Evolutionary conservation across 2,329 filamentous ascomycete species (phyloP), one percentile per base, ranked within the genome.

Genomic region (Fusarium graminum): DNA sequence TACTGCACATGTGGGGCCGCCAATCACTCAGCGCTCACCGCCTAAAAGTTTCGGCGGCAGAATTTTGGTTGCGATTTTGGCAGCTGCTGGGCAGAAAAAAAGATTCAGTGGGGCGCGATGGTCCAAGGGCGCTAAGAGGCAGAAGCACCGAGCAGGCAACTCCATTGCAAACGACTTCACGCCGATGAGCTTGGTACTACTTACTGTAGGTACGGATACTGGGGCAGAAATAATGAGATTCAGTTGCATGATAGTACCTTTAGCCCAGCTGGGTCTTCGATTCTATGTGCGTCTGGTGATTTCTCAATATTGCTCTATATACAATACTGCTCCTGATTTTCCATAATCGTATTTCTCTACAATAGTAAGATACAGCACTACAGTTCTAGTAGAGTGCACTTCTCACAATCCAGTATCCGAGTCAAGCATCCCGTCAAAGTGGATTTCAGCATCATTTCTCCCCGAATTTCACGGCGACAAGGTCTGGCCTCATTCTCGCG

Each of bases 21-120:
- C 12, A 22, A 69, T 70, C 70, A 70, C 46, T 55, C 42, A 1
- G 2, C 2, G 25, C 28, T 75, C 65, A 78, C 79, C 77, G 78
- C 77, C 74, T 74, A 77, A 78, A 76, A 74, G 68, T 74, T 73
- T 17, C 28, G 16, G 30, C 7, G 69, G 71, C 74, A 74, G 71
- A 75, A 71, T 63, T 28, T 3, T 36, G 6, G 34, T 16, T 36
- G 34, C 34, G 28, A 29, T 29, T 16, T n/a, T n/a, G n/a, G 16
- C 6, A 61, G 55, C 59, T 26, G 41, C 19, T 36, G 40, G 52
- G 53, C 52, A 19, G 26, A 22, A 57, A 32, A 26, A 28, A 49
- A 40, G 28, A 42, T 29, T 34, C 29, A 25, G 45, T 51, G 59
- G 59, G 51, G 40, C 17, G 19, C 8, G 2, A n/a, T 4, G 13